Conservation (phyloP, 805 yeast genomes). For the Saturnispora mendoncae region DNA sequence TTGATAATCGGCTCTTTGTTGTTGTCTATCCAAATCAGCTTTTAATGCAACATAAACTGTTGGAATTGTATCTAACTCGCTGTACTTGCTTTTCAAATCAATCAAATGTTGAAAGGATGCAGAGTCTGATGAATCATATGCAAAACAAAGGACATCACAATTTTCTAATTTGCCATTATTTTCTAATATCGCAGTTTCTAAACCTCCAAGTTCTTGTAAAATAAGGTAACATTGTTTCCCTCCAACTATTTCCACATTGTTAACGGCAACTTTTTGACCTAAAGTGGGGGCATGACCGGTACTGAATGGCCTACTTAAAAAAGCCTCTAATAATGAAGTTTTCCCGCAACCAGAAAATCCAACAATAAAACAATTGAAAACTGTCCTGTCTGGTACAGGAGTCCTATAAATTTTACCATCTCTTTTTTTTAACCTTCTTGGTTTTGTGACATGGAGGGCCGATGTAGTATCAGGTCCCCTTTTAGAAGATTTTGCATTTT, state of each 20-base stretch:
- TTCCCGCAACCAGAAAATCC: constrained; percentile 89
- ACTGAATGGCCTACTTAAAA: constrained; percentile 63
- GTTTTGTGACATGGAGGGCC: constrained; percentile 74
- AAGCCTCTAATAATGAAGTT: constrained; percentile 73
- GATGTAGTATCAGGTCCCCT: constrained; percentile 19
- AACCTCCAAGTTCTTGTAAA: constrained; percentile 81
- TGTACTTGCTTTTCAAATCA: constrained; percentile 54
- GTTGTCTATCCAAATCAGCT: constrained; percentile 93
- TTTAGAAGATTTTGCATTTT: constrained; percentile 18
- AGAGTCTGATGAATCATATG: constrained; percentile 94
- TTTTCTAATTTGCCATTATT: constrained; percentile 61
- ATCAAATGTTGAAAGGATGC: constrained; percentile 82
- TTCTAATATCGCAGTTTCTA: constrained; percentile 73
- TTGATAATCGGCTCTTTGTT: constrained; percentile 75
- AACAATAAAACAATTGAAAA: constrained; percentile 79
- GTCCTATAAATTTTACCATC: constrained; percentile 60
- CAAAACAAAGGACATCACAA: constrained; percentile 85
- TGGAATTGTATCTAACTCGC: constrained; percentile 58
- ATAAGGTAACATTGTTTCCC: constrained; percentile 93
- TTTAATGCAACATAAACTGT: constrained; percentile 83
- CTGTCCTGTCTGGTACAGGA: constrained; percentile 72
- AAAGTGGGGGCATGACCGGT: constrained; percentile 74
- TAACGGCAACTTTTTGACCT: constrained; percentile 73
- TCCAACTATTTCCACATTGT: constrained; percentile 86
- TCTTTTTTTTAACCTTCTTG: constrained; percentile 60